Percentiles rank a stretch among this genome's conserved stretches.
Conservation (phyloP, 148 eudicot species). For the Vaccinium macrocarpon region DNA sequence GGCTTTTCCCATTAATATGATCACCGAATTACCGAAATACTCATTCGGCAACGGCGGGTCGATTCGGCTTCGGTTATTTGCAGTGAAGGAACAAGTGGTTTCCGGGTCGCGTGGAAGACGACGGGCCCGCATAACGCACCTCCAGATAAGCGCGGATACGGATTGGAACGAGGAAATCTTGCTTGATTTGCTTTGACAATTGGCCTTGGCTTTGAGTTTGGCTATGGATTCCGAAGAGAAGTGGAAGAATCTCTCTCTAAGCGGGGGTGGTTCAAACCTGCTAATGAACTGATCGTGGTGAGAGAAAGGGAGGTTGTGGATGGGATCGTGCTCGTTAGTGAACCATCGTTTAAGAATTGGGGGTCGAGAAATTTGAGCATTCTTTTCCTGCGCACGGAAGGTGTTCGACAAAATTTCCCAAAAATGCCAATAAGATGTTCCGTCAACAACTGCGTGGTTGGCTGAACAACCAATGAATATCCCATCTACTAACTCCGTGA, state of each 20-base stretch:
- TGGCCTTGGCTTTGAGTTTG: constrained; percentile 30
- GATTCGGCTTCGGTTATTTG: constrained; percentile 22
- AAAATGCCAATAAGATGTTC: constrained; percentile 31
- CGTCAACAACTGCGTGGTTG: constrained; percentile 10
- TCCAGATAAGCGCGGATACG: constrained; percentile 25
- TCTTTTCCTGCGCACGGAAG: not conserved
- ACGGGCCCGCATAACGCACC: constrained; percentile 23
- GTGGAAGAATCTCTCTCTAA: constrained; percentile 33
- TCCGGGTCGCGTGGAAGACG: not conserved
- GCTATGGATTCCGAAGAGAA: constrained; percentile 19
- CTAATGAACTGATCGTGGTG: constrained; percentile 28
- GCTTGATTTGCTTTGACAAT: constrained; percentile 4
- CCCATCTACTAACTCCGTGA: constrained; percentile 31
- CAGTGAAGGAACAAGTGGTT: not conserved
- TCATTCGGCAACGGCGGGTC: constrained; percentile 20
- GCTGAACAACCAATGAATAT: constrained; percentile 28
- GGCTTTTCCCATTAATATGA: constrained; percentile 1
- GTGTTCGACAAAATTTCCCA: constrained; percentile 16
- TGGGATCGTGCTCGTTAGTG: constrained; percentile 21
- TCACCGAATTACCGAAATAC: constrained; percentile 23
- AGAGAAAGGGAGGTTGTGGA: constrained; percentile 23
- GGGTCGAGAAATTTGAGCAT: constrained; percentile 9
- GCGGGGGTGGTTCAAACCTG: constrained; percentile 17
- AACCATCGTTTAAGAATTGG: constrained; percentile 24
- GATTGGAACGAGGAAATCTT: constrained; percentile 32